Percentiles rank a stretch among this genome's conserved stretches.
Conservation (phyloP, 2,329 filamentous ascomycete genomes). For the Ophiostoma piceae region DNA sequence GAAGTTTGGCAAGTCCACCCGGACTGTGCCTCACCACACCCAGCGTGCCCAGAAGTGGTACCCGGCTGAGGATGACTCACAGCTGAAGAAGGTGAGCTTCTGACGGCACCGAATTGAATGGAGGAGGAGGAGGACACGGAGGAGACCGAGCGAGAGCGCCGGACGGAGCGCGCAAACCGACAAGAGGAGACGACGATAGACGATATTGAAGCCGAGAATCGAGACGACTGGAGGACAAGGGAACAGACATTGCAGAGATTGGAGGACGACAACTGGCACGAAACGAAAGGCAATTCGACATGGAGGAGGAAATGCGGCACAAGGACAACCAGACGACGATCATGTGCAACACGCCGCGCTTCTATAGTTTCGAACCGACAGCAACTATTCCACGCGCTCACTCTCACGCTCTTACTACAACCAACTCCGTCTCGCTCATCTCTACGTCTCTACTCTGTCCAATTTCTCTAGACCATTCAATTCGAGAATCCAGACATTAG, state of each 20-base stretch:
- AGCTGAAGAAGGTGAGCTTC: conserved; percentile 86
- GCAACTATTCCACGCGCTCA: neutral
- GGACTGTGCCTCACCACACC: conserved; percentile 77
- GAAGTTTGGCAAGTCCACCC: conserved; percentile 89
- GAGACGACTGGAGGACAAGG: neutral
- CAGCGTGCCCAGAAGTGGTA: conserved; percentile 99
- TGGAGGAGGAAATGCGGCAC: neutral
- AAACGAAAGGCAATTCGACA: neutral
- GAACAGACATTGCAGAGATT: neutral
- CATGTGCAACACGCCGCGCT: conserved; percentile 1
- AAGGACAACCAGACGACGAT: neutral
- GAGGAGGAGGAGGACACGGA: neutral
- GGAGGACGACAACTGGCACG: neutral
- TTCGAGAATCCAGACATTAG: neutral
- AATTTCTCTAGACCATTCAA: neutral
- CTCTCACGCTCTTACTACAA: neutral
- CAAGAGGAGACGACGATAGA: neutral
- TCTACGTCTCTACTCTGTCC: too few relatives aligned
- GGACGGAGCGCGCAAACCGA: conserved; percentile 1
- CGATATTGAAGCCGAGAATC: neutral
- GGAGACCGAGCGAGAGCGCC: neutral
- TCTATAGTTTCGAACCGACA: neutral
- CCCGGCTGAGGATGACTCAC: conserved; percentile 83
- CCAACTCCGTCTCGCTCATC: too few relatives aligned
- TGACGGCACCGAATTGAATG: neutral